Percentiles rank a stretch among this genome's conserved stretches.
These are phyloP conservation scores for Atalantia buxifolia DNA, from an alignment of 345 rosid species.

Conservation along the genomic window DNA sequence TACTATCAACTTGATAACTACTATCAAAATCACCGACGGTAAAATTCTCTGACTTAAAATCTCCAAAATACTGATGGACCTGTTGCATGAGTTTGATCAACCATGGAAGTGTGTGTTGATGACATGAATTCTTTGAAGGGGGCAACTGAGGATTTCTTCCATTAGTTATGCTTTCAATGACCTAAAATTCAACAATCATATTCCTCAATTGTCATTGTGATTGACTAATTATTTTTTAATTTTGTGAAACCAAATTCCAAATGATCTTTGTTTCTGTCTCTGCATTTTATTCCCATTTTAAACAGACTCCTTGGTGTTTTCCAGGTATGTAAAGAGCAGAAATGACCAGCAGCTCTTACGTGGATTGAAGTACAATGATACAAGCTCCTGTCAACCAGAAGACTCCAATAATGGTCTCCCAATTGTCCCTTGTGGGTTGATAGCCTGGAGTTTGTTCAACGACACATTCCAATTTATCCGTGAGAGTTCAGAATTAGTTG, in stretches of 20 bases:
- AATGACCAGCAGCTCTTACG: slow-evolving; percentile 68
- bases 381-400: slow-evolving; percentile 70
- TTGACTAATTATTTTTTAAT: background rate
- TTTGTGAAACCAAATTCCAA: background rate
- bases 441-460: slow-evolving; percentile 89
- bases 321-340: slow-evolving; percentile 85
- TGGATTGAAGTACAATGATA: slow-evolving; percentile 41
- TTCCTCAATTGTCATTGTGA: background rate
- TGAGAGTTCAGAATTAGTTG: slow-evolving; percentile 33
- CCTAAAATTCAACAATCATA: background rate
- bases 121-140: background rate
- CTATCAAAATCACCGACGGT: slow-evolving; percentile 86
- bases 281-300: background rate
- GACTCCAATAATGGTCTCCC: slow-evolving; percentile 55
- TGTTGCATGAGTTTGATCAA: slow-evolving; percentile 5
- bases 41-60: slow-evolving; percentile 17
- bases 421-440: slow-evolving; percentile 76
- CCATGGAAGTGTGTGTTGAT: background rate
- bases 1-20: slow-evolving; percentile 88
- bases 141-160: background rate
- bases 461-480: slow-evolving; percentile 64
- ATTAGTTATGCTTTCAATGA: background rate
- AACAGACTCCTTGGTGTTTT: slow-evolving; percentile 1
- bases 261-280: background rate
- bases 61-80: slow-evolving; percentile 1